These are phyloP conservation scores for Fusarium nanum DNA, from an alignment of 2,329 filamentous ascomycete species.

Conservation along the genomic window DNA sequence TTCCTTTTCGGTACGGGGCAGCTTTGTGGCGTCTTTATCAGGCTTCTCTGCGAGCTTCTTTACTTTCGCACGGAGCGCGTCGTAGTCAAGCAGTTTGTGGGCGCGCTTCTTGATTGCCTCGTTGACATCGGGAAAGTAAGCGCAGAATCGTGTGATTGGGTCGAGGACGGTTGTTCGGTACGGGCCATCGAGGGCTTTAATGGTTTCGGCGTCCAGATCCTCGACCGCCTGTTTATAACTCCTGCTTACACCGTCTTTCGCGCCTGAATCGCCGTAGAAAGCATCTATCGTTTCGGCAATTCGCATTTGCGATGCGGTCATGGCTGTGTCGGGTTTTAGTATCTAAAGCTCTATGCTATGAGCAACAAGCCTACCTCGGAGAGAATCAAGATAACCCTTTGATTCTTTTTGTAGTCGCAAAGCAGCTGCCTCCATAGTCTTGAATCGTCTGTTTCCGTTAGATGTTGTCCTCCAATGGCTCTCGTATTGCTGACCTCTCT, in stretches of 20 bases:
- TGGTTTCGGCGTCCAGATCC: constrained; percentile 96
- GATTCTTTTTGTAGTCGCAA: constrained; percentile 95
- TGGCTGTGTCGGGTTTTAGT: constrained; percentile 68
- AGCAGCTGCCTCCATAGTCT: constrained; percentile 96
- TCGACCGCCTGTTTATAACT: constrained; percentile 99
- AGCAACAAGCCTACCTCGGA: constrained; percentile 72
- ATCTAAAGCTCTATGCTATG: not conserved
- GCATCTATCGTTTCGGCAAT: constrained; percentile 99
- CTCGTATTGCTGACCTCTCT: constrained; percentile 70
- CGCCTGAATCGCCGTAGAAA: constrained; percentile 96
- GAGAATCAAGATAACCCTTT: constrained; percentile 95
- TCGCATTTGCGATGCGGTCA: constrained; percentile 99
- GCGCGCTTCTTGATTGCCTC: constrained; percentile 99
- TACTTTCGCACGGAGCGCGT: constrained; percentile 93
- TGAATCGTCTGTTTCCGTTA: constrained; percentile 77
- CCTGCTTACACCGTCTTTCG: constrained; percentile 92
- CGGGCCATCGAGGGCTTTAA: constrained; percentile 96
- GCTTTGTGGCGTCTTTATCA: constrained; percentile 97
- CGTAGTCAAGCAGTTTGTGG: constrained; percentile 98
- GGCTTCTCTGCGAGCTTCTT: constrained; percentile 98
- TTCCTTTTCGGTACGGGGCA: constrained; percentile 96
- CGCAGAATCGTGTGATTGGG: constrained; percentile 94
- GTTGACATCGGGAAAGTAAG: constrained; percentile 99
- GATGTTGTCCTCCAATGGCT: constrained; percentile 16
- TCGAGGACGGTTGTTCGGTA: constrained; percentile 95